These are phyloP conservation scores for Melaleuca alternifolia DNA, from an alignment of 345 rosid genomes.

Conservation along the genomic window DNA sequence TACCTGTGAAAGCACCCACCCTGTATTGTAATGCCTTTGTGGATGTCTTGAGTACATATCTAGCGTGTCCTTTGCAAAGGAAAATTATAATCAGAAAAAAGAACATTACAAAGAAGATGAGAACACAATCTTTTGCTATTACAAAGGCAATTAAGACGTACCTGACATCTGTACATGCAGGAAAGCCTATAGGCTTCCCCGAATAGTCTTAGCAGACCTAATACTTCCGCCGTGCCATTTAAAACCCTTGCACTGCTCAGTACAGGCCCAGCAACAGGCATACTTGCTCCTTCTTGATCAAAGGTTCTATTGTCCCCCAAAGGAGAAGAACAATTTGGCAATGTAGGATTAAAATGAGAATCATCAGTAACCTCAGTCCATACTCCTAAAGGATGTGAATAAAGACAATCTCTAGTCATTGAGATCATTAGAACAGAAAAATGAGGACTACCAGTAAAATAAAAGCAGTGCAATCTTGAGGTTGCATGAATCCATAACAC, in stretches of 20 bases:
- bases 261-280: slow-evolving; percentile 31
- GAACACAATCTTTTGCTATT: neutral
- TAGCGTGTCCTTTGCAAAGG: slow-evolving; percentile 66
- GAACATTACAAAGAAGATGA: neutral
- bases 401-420: neutral
- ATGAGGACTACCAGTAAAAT: neutral
- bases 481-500: neutral
- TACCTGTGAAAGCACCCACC: slow-evolving; percentile 99
- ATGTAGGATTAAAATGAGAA: slow-evolving; percentile 45
- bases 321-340: slow-evolving; percentile 34
- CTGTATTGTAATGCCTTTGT: slow-evolving; percentile 77
- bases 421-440: neutral
- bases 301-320: slow-evolving; percentile 40
- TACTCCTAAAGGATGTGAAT: slow-evolving; percentile 35
- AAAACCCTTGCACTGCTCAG: slow-evolving; percentile 39
- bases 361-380: slow-evolving; percentile 70
- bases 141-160: slow-evolving; percentile 10
- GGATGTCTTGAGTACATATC: slow-evolving; percentile 70
- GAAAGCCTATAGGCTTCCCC: slow-evolving; percentile 95
- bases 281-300: slow-evolving; percentile 53
- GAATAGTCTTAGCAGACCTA: slow-evolving; percentile 62
- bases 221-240: slow-evolving; percentile 63
- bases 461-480: neutral
- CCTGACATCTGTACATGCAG: slow-evolving; percentile 83
- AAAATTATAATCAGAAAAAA: slow-evolving; percentile 3